Base-by-base conservation (phyloP, 208 protist species). In the Acanthamoeba healyi region DNA sequence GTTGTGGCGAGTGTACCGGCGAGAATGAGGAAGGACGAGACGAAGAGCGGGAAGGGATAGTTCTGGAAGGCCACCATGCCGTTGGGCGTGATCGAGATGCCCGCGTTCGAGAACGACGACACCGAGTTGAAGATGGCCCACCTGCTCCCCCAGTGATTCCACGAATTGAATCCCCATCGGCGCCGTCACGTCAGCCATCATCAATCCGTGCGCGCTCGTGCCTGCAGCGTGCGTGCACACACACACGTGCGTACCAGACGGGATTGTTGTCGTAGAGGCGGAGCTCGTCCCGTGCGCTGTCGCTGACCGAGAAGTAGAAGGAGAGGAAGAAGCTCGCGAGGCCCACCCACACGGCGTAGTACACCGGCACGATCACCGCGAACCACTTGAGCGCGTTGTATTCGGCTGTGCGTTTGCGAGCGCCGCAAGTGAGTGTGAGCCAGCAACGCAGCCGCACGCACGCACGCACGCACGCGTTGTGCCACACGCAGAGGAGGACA, bases 41-140 rank as follows among this genome's bases (percentile, higher is more conserved):
- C 32, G 26, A 81, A 46, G n/a, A 93, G 88, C n/a, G 65, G 65
- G 67, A 93, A 58, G 17, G 88, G 58, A 22, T 34, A 61, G 56
- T n/a, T 5, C 34, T 93, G 40, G 15, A n/a, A 93, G 5, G 14
- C 32, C 32, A 93, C 6, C 88, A 93, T 44, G 46, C 58, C 81
- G 88, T 93, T 44, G 24, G 88, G 40, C 6, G 38, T 63, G 38
- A 40, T 74, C 19, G 88, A 34, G 15, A 81, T 49, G 26, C 88
- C 88, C 12, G 88, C 67, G n/a, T 93, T 93, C 10, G 40, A 42
- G 42, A 93, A 61, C 5, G 63, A 63, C 10, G 88, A 93, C 19
- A 81, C 34, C 5, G 88, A 42, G 19, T 93, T 12, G 67, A 93
- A 93, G 14, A 93, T 46, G 44, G 88, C n/a, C 88, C 88, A 93